phyloP scores from a whole-genome alignment of 306 rosid species.

The Quercus bicolor region DNA sequence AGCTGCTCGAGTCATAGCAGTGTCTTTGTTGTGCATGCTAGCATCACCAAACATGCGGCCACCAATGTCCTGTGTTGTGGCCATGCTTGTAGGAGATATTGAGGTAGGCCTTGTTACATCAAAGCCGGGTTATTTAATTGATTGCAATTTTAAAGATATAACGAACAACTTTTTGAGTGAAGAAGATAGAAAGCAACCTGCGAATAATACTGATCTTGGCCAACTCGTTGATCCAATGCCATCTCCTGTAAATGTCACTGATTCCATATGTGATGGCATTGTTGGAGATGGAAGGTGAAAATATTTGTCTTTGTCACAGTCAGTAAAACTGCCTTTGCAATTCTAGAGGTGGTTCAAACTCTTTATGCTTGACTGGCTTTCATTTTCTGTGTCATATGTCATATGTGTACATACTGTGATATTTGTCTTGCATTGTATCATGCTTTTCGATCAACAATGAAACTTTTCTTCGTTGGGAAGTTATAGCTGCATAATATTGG shows the following conservation, averaged over 20 bases:
- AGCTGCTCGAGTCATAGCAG: constrained; percentile 37
- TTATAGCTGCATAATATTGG: no score
- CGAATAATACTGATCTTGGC: constrained; percentile 25
- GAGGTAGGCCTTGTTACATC: constrained; percentile 46
- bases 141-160: constrained; percentile 56
- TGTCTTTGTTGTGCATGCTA: constrained; percentile 60
- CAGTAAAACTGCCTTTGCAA: no score
- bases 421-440: no score
- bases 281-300: no score
- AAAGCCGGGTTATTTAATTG: constrained; percentile 57
- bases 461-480: no score
- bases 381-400: no score
- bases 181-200: constrained; percentile 4
- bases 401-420: no score
- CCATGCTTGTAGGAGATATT: constrained; percentile 59
- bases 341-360: no score
- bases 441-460: no score
- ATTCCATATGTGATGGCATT: no score
- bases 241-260: constrained; percentile 16
- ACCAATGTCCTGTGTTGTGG: constrained; percentile 67
- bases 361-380: no score
- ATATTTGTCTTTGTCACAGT: no score
- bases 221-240: constrained; percentile 23
- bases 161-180: constrained; percentile 12
- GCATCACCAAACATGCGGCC: constrained; percentile 58